These are phyloP conservation scores for Lepidium campestre DNA, from an alignment of 441 rosid species.

Conservation along the genomic window DNA sequence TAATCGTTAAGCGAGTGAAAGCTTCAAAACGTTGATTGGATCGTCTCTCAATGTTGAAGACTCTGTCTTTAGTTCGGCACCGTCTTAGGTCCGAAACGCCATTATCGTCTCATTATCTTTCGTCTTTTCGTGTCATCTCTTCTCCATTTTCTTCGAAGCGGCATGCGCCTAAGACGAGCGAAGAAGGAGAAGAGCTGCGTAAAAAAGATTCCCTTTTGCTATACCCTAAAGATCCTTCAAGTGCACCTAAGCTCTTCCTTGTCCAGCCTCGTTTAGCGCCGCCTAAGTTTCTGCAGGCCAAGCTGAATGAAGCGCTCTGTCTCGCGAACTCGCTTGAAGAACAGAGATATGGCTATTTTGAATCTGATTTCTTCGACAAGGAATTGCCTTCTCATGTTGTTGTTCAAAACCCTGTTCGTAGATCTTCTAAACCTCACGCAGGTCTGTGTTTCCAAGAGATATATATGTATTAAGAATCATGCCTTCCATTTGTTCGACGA, in stretches of 20 bases:
- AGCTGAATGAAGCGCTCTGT: constrained; percentile 82
- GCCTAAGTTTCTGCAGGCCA: constrained; percentile 52
- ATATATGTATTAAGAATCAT: not conserved
- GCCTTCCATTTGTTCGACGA: constrained; percentile 21
- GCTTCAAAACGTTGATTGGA: not conserved
- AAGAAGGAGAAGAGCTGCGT: constrained; percentile 14
- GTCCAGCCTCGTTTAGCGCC: constrained; percentile 87
- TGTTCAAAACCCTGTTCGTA: constrained; percentile 74
- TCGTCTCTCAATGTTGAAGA: constrained; percentile 30
- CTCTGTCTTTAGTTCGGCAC: constrained; percentile 23
- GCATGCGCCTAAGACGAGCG: constrained; percentile 7
- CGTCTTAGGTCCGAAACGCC: constrained; percentile 21
- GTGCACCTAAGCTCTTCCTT: constrained; percentile 66
- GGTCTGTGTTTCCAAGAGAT: constrained; percentile 31
- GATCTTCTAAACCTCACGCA: constrained; percentile 57
- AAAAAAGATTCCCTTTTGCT: constrained; percentile 29
- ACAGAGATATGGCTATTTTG: constrained; percentile 74
- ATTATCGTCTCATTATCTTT: constrained; percentile 3
- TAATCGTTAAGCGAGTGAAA: not conserved
- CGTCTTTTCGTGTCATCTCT: constrained; percentile 16
- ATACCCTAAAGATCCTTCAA: constrained; percentile 52
- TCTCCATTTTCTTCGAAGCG: constrained; percentile 33
- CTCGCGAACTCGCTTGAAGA: constrained; percentile 93
- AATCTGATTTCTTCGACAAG: constrained; percentile 62
- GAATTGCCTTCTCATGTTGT: constrained; percentile 64